Conservation (phyloP, 208 protist species). For the Trypanosoma melophagium region DNA sequence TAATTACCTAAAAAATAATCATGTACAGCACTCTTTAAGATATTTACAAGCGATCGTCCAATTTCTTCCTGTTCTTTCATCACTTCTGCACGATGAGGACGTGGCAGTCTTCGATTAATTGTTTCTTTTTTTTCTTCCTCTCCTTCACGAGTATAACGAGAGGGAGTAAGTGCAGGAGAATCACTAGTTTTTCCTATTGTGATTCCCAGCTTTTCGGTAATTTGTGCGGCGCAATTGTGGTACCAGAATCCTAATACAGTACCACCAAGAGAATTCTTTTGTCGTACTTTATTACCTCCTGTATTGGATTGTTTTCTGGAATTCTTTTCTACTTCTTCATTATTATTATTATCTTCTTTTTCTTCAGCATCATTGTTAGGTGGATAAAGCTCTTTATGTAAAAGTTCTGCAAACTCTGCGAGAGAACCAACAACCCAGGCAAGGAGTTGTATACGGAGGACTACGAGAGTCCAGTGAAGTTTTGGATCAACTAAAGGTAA, state of each 20-base stretch:
- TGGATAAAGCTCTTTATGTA: not conserved
- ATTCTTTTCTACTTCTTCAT: not conserved
- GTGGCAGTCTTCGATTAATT: not conserved
- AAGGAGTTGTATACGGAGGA: constrained; percentile 29
- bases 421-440: constrained; percentile 33
- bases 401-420: constrained; percentile 22
- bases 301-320: not conserved
- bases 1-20: constrained; percentile 10
- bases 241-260: constrained; percentile 29
- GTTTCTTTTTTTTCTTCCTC: not conserved
- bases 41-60: constrained; percentile 9
- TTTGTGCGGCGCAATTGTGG: constrained; percentile 19
- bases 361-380: not conserved
- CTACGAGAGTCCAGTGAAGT: constrained; percentile 15
- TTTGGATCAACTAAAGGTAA: not conserved
- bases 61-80: constrained; percentile 4
- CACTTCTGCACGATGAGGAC: not conserved
- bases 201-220: not conserved
- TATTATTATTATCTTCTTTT: no score
- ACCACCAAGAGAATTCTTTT: not conserved
- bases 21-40: constrained; percentile 9
- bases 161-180: not conserved
- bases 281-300: not conserved
- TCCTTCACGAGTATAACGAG: not conserved
- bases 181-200: not conserved